Conservation (phyloP, 1,284 basidiomycete species). For the Schizophyllum commune region DNA sequence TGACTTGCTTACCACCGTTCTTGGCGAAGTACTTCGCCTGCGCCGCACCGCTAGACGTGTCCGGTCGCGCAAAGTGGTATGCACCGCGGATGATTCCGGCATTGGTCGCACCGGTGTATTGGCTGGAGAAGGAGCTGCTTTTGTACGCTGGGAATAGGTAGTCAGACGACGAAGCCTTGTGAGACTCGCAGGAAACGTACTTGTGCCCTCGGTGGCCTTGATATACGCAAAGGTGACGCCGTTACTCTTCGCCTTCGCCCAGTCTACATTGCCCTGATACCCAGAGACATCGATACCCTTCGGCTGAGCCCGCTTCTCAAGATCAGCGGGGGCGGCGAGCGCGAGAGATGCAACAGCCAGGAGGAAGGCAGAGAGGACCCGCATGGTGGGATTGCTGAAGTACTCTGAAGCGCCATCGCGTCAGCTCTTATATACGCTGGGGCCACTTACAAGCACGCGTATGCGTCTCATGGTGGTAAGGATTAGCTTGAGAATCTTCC, state of each 20-base stretch:
- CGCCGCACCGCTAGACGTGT: conserved; percentile 41
- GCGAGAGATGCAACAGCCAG: not conserved
- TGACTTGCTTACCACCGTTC: too few relatives aligned
- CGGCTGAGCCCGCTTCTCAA: conserved; percentile 29
- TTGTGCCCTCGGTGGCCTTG: conserved; percentile 65
- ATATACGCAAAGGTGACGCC: conserved; percentile 57
- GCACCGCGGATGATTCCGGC: conserved; percentile 48
- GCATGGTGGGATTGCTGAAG: not conserved
- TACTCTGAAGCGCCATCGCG: not conserved
- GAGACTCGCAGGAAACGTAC: conserved; percentile 20
- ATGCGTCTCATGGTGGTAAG: too few relatives aligned
- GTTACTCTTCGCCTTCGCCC: conserved; percentile 45
- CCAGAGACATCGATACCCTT: conserved; percentile 50
- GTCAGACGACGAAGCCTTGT: not conserved
- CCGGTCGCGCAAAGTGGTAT: conserved; percentile 57
- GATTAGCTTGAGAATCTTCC: too few relatives aligned
- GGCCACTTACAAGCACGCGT: too few relatives aligned
- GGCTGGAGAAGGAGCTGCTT: conserved; percentile 36
- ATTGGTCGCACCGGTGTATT: conserved; percentile 49
- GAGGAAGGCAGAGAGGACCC: not conserved
- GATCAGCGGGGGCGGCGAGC: not conserved
- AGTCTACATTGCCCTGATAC: conserved; percentile 47
- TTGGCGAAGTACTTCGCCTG: conserved; percentile 56
- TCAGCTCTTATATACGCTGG: conserved; percentile 6
- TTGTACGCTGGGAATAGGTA: conserved; percentile 21